These are phyloP conservation scores for Xylaria venustula DNA, from an alignment of 495 filamentous ascomycete species.

Conservation along the genomic window DNA sequence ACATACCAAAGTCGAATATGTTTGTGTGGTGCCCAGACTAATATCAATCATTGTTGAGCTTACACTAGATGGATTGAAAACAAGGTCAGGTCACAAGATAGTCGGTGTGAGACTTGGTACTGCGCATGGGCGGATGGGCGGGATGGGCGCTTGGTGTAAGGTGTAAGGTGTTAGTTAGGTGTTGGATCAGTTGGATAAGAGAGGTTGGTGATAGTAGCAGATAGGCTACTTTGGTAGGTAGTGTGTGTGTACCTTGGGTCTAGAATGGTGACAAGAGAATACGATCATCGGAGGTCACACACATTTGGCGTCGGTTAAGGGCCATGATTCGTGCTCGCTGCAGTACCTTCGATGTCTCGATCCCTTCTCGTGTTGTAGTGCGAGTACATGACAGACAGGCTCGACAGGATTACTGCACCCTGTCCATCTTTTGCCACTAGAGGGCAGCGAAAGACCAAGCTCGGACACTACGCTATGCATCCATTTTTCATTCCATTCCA, in stretches of 20 bases:
- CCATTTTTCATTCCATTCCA: no score
- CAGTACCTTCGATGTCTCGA: neutral
- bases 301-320: conserved; percentile 5
- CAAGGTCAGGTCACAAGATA: neutral
- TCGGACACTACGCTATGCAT: no score
- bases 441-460: neutral
- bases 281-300: conserved; percentile 6
- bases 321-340: conserved; percentile 15
- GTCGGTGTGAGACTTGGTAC: conserved; percentile 1
- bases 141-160: no score
- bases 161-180: no score
- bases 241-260: no score
- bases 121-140: no score
- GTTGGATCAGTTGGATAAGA: no score
- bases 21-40: no score
- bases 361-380: neutral
- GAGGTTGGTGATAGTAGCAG: neutral
- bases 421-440: neutral
- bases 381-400: neutral
- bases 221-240: neutral
- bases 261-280: conserved; percentile 1
- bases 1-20: no score
- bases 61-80: no score
- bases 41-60: no score
- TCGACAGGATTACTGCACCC: neutral